A percentile compares a stretch with the other conserved stretches of the same genome.
phyloP scores from a whole-genome alignment of 495 filamentous ascomycete species.

The Glarea lozoyensis region DNA sequence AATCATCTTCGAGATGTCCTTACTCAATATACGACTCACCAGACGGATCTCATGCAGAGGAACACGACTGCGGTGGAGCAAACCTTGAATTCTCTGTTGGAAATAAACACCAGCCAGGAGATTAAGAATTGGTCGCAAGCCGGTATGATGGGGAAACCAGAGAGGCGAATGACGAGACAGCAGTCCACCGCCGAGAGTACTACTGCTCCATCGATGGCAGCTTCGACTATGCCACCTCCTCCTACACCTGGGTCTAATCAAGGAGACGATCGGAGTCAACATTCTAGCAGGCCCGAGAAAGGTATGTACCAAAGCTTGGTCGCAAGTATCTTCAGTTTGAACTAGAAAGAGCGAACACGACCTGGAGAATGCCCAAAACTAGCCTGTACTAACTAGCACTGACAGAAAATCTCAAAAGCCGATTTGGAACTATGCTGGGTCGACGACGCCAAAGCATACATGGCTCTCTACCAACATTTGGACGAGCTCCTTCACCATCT shows the following conservation, averaged over 20 bases:
- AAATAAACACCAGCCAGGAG: slow-evolving; percentile 80
- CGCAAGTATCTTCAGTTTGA: no score
- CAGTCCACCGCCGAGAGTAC: slow-evolving; percentile 27
- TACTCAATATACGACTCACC: slow-evolving; percentile 88
- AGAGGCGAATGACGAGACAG: slow-evolving; percentile 17
- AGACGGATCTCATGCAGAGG: slow-evolving; percentile 78
- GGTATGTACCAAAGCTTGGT: no score
- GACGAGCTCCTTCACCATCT: slow-evolving; percentile 27
- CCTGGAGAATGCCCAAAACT: no score
- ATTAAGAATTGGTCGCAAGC: slow-evolving; percentile 72
- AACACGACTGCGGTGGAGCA: slow-evolving; percentile 68
- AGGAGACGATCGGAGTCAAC: slow-evolving; percentile 51
- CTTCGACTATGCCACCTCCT: slow-evolving; percentile 12
- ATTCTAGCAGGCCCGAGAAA: slow-evolving; percentile 33
- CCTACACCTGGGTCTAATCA: slow-evolving; percentile 35
- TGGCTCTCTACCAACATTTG: slow-evolving; percentile 44
- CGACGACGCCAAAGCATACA: slow-evolving; percentile 52
- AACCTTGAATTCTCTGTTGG: slow-evolving; percentile 76
- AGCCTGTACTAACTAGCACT: neutral
- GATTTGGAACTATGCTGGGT: slow-evolving; percentile 74
- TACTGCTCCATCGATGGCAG: no score
- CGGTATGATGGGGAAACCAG: slow-evolving; percentile 39
- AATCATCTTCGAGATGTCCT: slow-evolving; percentile 90
- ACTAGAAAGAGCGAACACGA: no score
- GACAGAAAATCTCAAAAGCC: slow-evolving; percentile 44